Evolutionary conservation across 2,329 filamentous ascomycete species (phyloP).

Genomic region (Ceratocystis ficicola): DNA sequence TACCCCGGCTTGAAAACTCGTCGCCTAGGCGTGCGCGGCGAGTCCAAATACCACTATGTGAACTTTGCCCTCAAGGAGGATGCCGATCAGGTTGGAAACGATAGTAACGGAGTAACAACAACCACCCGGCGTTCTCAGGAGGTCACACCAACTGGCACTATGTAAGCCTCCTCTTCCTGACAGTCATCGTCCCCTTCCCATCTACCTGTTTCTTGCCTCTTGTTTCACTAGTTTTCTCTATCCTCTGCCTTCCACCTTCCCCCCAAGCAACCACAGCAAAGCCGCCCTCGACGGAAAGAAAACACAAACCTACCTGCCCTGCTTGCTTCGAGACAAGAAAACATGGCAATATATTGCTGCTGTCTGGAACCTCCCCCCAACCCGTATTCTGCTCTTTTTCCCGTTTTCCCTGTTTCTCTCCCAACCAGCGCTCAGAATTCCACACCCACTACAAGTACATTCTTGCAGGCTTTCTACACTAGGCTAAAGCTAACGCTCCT

Average conservation of each 20-base stretch:
- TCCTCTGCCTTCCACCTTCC: background rate
- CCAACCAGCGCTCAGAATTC: background rate
- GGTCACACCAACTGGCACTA: background rate
- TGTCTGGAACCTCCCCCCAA: too few relatives aligned
- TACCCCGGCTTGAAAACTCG: conserved; percentile 92
- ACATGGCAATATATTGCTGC: too few relatives aligned
- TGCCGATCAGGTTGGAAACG: conserved; percentile 17
- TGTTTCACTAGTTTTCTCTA: background rate
- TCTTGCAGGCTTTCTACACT: too few relatives aligned
- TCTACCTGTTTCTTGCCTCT: background rate
- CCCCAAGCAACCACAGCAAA: background rate
- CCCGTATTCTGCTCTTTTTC: background rate
- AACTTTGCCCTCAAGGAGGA: conserved; percentile 52
- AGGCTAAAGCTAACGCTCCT: background rate
- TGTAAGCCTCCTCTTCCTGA: background rate
- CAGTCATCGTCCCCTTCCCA: background rate
- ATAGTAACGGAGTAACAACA: conserved; percentile 5
- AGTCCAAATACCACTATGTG: conserved; percentile 96
- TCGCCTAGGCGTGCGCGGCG: conserved; percentile 79
- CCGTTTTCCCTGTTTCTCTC: background rate
- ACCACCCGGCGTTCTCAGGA: background rate
- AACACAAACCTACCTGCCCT: background rate
- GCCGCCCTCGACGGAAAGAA: background rate
- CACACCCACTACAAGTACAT: too few relatives aligned
- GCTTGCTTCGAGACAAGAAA: too few relatives aligned